A percentile compares a stretch with the other conserved stretches of the same genome.
Conservation (phyloP, 225 moss, liverwort and hornwort species). For the Polytrichum formosum region DNA sequence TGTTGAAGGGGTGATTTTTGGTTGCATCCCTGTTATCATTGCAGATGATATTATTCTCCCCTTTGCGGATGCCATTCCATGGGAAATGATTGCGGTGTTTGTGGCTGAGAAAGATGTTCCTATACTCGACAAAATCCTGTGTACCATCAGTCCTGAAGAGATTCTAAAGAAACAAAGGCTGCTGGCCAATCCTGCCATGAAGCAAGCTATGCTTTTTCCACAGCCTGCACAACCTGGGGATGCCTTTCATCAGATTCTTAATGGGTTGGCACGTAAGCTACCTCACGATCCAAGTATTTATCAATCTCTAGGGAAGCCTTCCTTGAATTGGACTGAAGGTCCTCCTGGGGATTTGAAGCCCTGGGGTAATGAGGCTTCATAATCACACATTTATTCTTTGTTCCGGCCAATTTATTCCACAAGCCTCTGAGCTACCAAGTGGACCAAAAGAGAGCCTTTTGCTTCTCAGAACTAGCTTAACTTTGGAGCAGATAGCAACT, state of each 20-base stretch:
- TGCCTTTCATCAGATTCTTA: constrained; percentile 93
- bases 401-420: too few species aligned
- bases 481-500: too few species aligned
- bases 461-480: too few species aligned
- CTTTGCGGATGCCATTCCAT: constrained; percentile 94
- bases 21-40: constrained; percentile 95
- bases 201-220: constrained; percentile 94
- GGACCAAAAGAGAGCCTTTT: too few species aligned
- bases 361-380: constrained; percentile 41
- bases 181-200: constrained; percentile 91
- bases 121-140: constrained; percentile 66
- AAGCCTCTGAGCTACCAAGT: too few species aligned
- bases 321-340: constrained; percentile 81
- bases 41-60: constrained; percentile 95
- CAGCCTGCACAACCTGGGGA: constrained; percentile 86
- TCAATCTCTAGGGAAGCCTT: constrained; percentile 33
- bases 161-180: constrained; percentile 84
- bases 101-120: constrained; percentile 90
- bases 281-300: constrained; percentile 62
- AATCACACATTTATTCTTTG: constrained; percentile 1
- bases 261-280: constrained; percentile 80
- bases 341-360: constrained; percentile 70
- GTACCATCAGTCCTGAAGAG: constrained; percentile 57
- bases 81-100: constrained; percentile 92
- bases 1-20: constrained; percentile 93